phyloP scores from a whole-genome alignment of 2,329 filamentous ascomycete species.

The Penicillium sp. region DNA sequence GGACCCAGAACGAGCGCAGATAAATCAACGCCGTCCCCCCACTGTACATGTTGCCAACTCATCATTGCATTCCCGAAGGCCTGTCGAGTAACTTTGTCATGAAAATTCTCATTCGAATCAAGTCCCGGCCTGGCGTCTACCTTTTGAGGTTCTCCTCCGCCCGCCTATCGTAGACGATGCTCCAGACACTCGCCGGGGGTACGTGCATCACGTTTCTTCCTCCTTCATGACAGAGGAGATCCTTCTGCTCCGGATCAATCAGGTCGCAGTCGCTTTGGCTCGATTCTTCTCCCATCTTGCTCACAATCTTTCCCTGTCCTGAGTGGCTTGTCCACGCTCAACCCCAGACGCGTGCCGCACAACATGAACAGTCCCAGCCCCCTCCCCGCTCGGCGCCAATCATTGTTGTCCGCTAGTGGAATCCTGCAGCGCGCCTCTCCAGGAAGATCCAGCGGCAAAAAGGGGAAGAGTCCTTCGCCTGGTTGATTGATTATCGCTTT shows the following conservation, averaged over 20 bases:
- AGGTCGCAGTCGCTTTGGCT: background rate
- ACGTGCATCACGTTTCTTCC: conserved; percentile 11
- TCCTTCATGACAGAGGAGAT: background rate
- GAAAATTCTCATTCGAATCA: background rate
- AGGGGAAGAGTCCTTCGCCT: conserved; percentile 6
- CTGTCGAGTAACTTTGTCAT: conserved; percentile 35
- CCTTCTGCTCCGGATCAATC: background rate
- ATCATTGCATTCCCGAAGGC: conserved; percentile 69
- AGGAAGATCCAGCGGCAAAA: conserved; percentile 22
- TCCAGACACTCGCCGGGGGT: conserved; percentile 8
- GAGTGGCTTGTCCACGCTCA: conserved; percentile 5
- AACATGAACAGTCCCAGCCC: conserved; percentile 30
- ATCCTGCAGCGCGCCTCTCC: conserved; percentile 35
- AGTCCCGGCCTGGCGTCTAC: background rate
- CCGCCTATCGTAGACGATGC: background rate
- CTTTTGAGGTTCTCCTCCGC: background rate
- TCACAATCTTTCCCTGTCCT: background rate
- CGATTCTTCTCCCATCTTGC: background rate
- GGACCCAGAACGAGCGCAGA: conserved; percentile 12
- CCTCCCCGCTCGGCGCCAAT: conserved; percentile 30
- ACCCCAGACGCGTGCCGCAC: conserved; percentile 34
- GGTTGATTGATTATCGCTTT: background rate
- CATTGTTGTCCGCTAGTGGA: conserved; percentile 25
- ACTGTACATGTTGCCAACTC: conserved; percentile 65
- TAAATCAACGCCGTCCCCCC: conserved; percentile 44